These are phyloP conservation scores for Oryza meridionalis DNA, from an alignment of 176 grass and related monocot species.

Conservation along the genomic window DNA sequence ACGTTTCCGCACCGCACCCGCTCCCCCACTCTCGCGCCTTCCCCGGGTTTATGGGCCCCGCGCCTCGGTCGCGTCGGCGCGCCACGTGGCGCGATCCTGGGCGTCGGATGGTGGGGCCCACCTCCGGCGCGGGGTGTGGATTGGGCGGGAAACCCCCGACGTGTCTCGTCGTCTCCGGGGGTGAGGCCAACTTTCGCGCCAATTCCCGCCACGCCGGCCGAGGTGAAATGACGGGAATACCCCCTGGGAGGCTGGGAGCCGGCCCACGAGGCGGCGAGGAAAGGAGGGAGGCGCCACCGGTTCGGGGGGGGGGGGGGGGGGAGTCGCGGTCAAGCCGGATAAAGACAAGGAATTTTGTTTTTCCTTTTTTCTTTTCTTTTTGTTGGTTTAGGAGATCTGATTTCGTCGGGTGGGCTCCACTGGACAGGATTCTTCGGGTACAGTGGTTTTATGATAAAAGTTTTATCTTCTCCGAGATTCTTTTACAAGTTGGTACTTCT, in stretches of 20 bases:
- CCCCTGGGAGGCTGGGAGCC: slow-evolving; percentile 5
- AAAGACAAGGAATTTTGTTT: background rate
- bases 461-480: background rate
- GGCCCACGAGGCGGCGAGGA: background rate
- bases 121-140: background rate
- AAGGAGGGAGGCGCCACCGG: background rate
- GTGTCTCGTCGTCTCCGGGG: background rate
- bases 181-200: slow-evolving; percentile 38
- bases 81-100: slow-evolving; percentile 4
- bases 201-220: background rate
- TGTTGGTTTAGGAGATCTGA: background rate
- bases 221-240: background rate
- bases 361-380: background rate
- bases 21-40: background rate
- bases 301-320: too few species aligned
- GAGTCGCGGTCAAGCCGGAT: slow-evolving; percentile 12
- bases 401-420: background rate
- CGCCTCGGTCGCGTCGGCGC: background rate
- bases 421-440: background rate
- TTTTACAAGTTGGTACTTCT: background rate
- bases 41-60: too few species aligned
- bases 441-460: too few species aligned
- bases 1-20: background rate
- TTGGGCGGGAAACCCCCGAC: slow-evolving; percentile 41
- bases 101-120: slow-evolving; percentile 8